phyloP scores from a whole-genome alignment of 2,329 filamentous ascomycete genomes.

The Aureobasidium melanogenum region DNA sequence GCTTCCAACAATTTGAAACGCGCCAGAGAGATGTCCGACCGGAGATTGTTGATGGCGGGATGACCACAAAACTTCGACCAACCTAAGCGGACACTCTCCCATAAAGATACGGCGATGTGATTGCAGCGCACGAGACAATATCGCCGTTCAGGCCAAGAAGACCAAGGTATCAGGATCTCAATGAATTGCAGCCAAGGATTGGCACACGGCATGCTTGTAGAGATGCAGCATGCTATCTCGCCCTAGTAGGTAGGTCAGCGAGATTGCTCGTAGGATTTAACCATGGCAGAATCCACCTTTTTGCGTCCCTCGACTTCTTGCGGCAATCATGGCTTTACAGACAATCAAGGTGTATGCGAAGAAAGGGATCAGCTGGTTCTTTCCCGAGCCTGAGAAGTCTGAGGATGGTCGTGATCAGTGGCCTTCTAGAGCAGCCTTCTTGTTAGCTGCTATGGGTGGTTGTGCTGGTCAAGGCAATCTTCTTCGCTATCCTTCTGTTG shows the following conservation, averaged over 20 bases:
- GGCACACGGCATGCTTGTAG: background rate
- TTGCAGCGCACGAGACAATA: background rate
- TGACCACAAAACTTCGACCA: background rate
- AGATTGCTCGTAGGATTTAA: background rate
- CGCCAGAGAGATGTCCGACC: background rate
- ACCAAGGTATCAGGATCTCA: background rate
- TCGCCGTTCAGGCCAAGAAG: background rate
- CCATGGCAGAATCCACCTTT: background rate
- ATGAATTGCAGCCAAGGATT: background rate
- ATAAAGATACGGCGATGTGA: background rate
- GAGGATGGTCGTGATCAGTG: slow-evolving; percentile 44
- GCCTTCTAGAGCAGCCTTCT: slow-evolving; percentile 46
- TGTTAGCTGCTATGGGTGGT: slow-evolving; percentile 51
- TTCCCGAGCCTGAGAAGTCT: slow-evolving; percentile 19
- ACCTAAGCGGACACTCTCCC: too few relatives aligned
- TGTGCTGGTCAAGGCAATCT: slow-evolving; percentile 51
- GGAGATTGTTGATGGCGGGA: rapidly evolving
- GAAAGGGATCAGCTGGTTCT: background rate
- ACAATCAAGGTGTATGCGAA: background rate
- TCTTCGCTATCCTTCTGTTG: slow-evolving; percentile 40
- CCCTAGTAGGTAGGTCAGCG: background rate
- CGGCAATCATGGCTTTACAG: background rate
- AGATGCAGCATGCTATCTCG: background rate
- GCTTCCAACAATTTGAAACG: background rate
- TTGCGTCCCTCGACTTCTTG: background rate